Evolutionary conservation across 306 rosid species (phyloP), one percentile per base, ranked within the genome.

Genomic region (Sesbania bispinosa): DNA sequence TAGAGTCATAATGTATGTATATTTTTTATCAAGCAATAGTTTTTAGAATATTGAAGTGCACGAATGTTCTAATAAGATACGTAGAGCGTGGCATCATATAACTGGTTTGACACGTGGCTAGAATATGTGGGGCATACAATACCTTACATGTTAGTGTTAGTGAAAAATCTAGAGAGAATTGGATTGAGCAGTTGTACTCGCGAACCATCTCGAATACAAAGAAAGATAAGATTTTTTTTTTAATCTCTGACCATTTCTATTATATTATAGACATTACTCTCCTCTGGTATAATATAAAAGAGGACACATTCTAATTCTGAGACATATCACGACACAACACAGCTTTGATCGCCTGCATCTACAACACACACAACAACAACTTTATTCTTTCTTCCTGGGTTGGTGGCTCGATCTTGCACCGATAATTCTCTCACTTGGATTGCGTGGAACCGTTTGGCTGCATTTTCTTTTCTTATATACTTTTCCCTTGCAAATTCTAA

Each of bases 341-440:
- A 42, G 36, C 35, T 35, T 42, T 16, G 30, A 74, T 74, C 53
- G 2, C 7, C 52, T 46, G 15, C 24, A 21, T 18, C 21, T 41
- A 7, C 36, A 48, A 61, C 35, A 62, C 71, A 14, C 2, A 26
- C 69, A 45, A 59, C 54, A 50, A 4, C 4, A 6, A 18, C 38
- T 26, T 30, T 24, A 18, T 45, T 26, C 48, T 39, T 13, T 2
- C 53, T 5, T 61, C 59, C 55, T 53, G 71, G 92, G 92, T 80
- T 87, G 38, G 92, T 80, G 96, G 92, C 69, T 38, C 7, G 92
- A 63, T 77, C 60, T 75, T 23, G 78, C 6, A 23, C 81, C 7
- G 93, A 74, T 53, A 83, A 18, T 73, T 73, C 6, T 62, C 48
- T 81, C 69, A 83, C 36, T 76, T 42, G 90, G 97, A 88, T 82